Base-by-base conservation (phyloP, 306 rosid genomes). In the Prunus padus region DNA sequence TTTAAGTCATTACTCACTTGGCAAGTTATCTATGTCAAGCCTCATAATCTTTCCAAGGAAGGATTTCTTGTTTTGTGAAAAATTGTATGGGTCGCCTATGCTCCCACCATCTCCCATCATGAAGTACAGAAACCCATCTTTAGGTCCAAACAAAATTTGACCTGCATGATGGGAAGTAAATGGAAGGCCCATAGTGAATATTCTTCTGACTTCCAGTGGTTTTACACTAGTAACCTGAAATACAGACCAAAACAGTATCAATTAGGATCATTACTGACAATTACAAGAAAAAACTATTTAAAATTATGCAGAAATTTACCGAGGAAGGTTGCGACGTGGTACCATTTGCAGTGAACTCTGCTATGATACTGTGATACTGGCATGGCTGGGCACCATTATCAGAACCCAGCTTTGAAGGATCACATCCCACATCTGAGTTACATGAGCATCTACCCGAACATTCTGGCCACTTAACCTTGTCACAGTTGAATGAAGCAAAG, bases 131-230 rank as follows among this genome's bases (percentile, higher is more conserved):
- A 70, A 79, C 20, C 81, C 84, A 46, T 79, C 84, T 71, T 72
- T 9, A 0, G 87, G 84, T 76, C 79, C 87, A 67, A 76, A 79
- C 18, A 83, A 79, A 64, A 80, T 83, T 61, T 83, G 87, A 52
- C 84, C 87, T 15, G 57, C 81, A 56, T 83, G 87, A 60, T 83
- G 82, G 13, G 81, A 51, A 42, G 79, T 52, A 68, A 67, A 83
- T 45, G 87, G 87, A 60, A 83, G 84, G 11, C 84, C 87, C 77
- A 83, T 83, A 11, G 82, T 76, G 76, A 80, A 83, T 69, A 83
- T 83, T 54, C 87, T 83, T 59, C 79, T 76, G 15, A 83, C 84
- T 76, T 83, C 82, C 23, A 25, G 22, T 40, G 77, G 80, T 63
- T 49, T 76, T 2, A 14, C 77, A 30, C 56, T 56, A 42, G 26